These are phyloP conservation scores for Begonia peltatifolia DNA, from an alignment of 306 rosid species.

Conservation along the genomic window DNA sequence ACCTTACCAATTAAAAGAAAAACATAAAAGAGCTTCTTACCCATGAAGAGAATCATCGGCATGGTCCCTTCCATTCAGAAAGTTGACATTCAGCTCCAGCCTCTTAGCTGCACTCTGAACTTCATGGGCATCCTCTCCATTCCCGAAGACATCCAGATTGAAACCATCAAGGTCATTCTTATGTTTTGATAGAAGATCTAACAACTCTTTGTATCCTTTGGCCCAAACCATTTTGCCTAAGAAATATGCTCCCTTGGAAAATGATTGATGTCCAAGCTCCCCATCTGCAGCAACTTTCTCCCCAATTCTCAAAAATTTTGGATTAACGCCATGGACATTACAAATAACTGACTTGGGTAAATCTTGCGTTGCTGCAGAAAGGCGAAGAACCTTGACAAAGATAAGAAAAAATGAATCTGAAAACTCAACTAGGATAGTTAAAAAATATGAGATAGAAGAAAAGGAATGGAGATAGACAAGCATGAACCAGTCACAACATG, in stretches of 20 bases:
- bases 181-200: conserved; percentile 45
- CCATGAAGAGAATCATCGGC: conserved; percentile 68
- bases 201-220: conserved; percentile 90
- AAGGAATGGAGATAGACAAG: no score
- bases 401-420: no score
- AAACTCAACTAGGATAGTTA: no score
- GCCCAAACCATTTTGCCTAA: conserved; percentile 96
- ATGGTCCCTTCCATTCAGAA: conserved; percentile 76
- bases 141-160: conserved; percentile 81
- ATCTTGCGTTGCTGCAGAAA: conserved; percentile 94
- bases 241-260: conserved; percentile 74
- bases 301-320: conserved; percentile 76
- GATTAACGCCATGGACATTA: conserved; percentile 97
- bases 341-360: conserved; percentile 55
- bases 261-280: conserved; percentile 38
- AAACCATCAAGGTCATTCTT: conserved; percentile 53
- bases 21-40: conserved; percentile 28
- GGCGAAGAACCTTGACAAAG: conserved; percentile 46
- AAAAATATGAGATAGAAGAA: no score
- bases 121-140: conserved; percentile 78
- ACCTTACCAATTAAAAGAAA: no score
- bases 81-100: conserved; percentile 47
- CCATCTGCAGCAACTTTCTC: conserved; percentile 52
- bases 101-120: conserved; percentile 48
- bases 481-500: not conserved